Base-by-base conservation (phyloP, 2,329 filamentous ascomycete genomes). In the Xylaria hypoxylon region DNA sequence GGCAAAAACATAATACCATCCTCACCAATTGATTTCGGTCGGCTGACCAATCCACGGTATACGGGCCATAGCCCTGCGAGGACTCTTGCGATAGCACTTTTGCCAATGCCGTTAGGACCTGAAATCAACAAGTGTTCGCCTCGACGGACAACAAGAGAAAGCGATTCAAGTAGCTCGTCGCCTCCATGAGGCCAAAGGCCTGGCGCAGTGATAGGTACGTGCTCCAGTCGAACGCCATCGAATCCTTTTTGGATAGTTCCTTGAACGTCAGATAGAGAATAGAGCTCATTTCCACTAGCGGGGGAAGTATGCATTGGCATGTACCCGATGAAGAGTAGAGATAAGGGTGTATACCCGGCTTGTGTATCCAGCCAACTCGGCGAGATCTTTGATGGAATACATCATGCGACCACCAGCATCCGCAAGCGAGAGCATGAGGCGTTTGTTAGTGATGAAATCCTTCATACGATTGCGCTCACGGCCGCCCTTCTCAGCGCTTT, bases 1-100 rank as follows among this genome's bases (percentile, higher is more conserved):
- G 96, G 96, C 11, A 99, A 86, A 81, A 99, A 98, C 94, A 99
- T 98, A 81, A 99, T 97, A 65, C 96, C 96, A 71, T 98, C 95
- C 68, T 90, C 86, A 44, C 94, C 94, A 47, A 88, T 87, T 44
- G 83, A 86, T 75, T 96, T 93, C 2, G 96, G 95, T 1, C 94
- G 89, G 65, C 92, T 96, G 19, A 97, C 93, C 2, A 99, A 85
- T 2, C 96, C 96, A 50, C 96, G 91, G 77, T 98, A 99, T 0
- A 96, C 74, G 0, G 96, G 96, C 96, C 96, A 99, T 10, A 99
- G 84, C 0, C 96, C 96, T 0, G 95, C 94, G 7, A 97, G 89
- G 33, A 98, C 89, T 55, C 96, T 90, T 4, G 93, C 84, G 56
- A 99, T 94, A 17, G 94, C 92, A 66, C 88, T 94, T 82, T 98